These are phyloP conservation scores for Trichoderma atroviride DNA, from an alignment of 2,329 filamentous ascomycete species.

Conservation along the genomic window DNA sequence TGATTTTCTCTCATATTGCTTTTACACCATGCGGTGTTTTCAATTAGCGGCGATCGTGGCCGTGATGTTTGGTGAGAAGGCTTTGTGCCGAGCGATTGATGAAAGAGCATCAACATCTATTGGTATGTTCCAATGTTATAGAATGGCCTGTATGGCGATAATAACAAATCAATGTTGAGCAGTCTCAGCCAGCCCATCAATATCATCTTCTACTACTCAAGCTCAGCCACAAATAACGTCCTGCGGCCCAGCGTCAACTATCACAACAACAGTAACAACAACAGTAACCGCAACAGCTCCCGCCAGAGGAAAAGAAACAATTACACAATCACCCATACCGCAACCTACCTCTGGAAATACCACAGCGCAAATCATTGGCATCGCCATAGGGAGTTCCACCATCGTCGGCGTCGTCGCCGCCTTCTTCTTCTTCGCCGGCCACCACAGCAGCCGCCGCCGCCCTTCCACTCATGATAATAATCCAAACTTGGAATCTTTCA, in stretches of 20 bases:
- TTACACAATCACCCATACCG: neutral
- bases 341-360: constrained; percentile 1
- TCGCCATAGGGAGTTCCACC: constrained; percentile 55
- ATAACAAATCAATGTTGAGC: neutral
- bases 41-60: neutral
- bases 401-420: constrained; percentile 48
- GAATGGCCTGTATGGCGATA: neutral
- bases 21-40: neutral
- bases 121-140: neutral
- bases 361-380: constrained; percentile 60
- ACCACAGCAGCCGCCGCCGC: constrained; percentile 28
- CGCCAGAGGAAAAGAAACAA: neutral
- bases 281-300: neutral
- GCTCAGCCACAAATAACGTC: neutral
- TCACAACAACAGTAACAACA: neutral
- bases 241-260: neutral
- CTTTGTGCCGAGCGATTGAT: neutral
- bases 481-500: neutral
- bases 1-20: neutral
- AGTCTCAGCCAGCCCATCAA: neutral
- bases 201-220: neutral
- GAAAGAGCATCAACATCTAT: neutral
- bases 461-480: neutral
- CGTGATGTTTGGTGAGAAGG: neutral
- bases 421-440: constrained; percentile 53